Evolutionary conservation across 768 basidiomycete species (phyloP).

Genomic region (Pulveroboletus sp.): DNA sequence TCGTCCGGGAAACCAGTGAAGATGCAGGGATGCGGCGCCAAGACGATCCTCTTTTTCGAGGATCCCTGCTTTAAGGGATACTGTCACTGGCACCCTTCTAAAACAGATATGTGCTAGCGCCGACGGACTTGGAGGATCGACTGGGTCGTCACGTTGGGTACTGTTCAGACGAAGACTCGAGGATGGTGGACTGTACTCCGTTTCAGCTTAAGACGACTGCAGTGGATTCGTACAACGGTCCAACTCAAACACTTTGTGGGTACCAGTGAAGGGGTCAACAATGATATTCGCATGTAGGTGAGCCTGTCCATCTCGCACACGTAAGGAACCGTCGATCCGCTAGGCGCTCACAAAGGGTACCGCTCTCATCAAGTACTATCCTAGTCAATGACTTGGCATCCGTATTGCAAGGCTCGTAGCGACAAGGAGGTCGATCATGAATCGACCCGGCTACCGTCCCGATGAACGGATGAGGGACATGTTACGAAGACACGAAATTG

Average conservation of each 20-base stretch:
- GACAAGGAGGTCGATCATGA: constrained; percentile 8
- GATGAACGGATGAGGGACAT: not conserved
- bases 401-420: constrained; percentile 24
- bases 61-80: no score
- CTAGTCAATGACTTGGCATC: constrained; percentile 13
- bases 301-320: not conserved
- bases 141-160: not conserved
- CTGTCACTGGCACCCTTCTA: no score
- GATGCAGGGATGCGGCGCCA: no score
- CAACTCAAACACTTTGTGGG: not conserved
- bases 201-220: not conserved
- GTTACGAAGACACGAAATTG: not conserved
- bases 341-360: not conserved
- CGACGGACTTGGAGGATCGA: not conserved
- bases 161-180: not conserved
- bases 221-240: not conserved
- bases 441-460: constrained; percentile 16
- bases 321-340: not conserved
- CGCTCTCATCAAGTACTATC: not conserved
- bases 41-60: no score
- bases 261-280: not conserved
- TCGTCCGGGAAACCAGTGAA: no score
- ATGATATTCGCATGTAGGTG: not conserved
- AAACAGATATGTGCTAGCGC: not conserved
- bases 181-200: not conserved